Evolutionary conservation across 805 yeast species (phyloP), one percentile per base, ranked within the genome.

Genomic region (Nakazawaea laoshanensis): DNA sequence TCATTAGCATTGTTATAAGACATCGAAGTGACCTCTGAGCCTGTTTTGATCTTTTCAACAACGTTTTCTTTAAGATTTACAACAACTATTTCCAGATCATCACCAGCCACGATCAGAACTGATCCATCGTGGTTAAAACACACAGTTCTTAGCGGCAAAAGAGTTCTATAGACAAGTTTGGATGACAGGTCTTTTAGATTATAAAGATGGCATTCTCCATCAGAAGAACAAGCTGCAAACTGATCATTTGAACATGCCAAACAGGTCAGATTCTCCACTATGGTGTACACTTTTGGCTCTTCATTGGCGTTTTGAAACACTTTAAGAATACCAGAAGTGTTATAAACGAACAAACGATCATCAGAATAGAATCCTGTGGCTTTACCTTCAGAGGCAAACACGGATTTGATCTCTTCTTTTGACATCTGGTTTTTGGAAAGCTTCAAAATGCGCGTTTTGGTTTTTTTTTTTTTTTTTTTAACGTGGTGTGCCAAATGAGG

Each of bases 61-160:
- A 57, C 58, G 5, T 39, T 37, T 10, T 57, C 56, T 15, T 47
- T 46, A 23, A 65, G 42, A 32, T 69, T 73, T 1, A 76, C 49
- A 3, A 79, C 47, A 2, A 61, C 57, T 26, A 81, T 52, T 35
- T 74, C 74, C 27, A 69, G 66, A 41, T 74, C 81, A 42, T 79
- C 83, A 24, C 89, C 88, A 17, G 79, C 87, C 38, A 74, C 65
- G 1, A 75, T 59, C 1, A 66, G 59, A 48, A 72, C 59, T 22
- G 69, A 65, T 0, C 81, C 86, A 32, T 69, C 72, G 42, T 80
- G 82, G 15, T 78, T 70, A 44, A 74, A 68, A 10, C 56, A 57
- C 6, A 71, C 64, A 41, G 70, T 77, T 40, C 82, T 55, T 15
- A 76, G 45, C 0, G 74, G 65, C 19, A 63, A 46, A 23, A 63